Base-by-base conservation (phyloP, 805 yeast species). In the Lachancea nothofagi region DNA sequence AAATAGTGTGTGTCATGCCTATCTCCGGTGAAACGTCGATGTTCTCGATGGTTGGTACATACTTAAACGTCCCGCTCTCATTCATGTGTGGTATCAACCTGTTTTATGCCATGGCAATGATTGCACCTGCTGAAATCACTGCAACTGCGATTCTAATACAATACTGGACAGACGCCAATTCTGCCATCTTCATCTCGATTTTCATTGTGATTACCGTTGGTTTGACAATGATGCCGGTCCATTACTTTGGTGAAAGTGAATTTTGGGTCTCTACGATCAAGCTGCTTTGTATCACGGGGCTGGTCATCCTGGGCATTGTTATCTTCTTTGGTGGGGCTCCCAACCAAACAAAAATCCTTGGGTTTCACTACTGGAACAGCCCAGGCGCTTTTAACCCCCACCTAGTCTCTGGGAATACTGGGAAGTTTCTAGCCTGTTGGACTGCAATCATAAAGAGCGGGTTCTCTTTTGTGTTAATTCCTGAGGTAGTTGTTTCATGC, bases 291-390 rank as follows among this genome's bases (percentile, higher is more conserved):
- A 72, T 83, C 52, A 54, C 77, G 17, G 86, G 87, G 15, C 65
- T 80, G 45, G 75, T 80, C 41, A 59, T 80, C 27, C 61, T 73
- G 30, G 75, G 79, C 45, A 60, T 75, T 53, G 70, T 76, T 28
- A 74, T 78, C 44, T 76, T 78, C 48, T 74, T 78, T 53, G 84
- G 84, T 43, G 84, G 84, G 45, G 82, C 76, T 31, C 84, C 85
- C 45, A 62, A 55, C 50, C 61, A 55, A 37, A 54, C 72, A 36
- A 31, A 40, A 7, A 32, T 35, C 8, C 62, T 72, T 29, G 85
- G 85, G 5, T 78, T 78, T 68, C 76, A 78, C 49, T 77, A 67
- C 61, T 78, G 85, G 85, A 60, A 65, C 23, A 43, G 62, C 43
- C 79, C 79, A 7, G 80, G 80, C 49, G 75, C 79, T 0, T 53